Evolutionary conservation across 805 yeast species (phyloP).

Genomic region (Candida pini): DNA sequence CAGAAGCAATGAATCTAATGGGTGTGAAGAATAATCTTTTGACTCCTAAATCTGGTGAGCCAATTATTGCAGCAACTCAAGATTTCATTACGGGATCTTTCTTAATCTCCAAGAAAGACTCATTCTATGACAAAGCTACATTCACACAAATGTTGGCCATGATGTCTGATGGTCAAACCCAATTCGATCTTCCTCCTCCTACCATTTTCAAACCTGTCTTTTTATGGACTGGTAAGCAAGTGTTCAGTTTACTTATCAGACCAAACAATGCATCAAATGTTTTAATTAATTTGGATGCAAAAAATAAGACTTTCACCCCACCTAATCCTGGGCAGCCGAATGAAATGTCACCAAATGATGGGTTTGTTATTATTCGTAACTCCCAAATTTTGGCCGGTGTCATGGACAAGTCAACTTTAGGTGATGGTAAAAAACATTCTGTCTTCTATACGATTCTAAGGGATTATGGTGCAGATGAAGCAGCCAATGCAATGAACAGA

Average conservation of each 20-base stretch:
- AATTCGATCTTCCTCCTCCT: slow-evolving; percentile 94
- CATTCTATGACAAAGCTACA: slow-evolving; percentile 84
- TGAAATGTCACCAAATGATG: slow-evolving; percentile 98
- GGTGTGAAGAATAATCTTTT: slow-evolving; percentile 92
- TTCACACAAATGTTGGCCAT: slow-evolving; percentile 78
- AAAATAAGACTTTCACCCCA: slow-evolving; percentile 81
- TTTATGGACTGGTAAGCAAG: slow-evolving; percentile 97
- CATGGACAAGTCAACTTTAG: slow-evolving; percentile 93
- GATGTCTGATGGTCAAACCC: slow-evolving; percentile 91
- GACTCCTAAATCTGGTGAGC: slow-evolving; percentile 98
- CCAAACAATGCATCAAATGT: slow-evolving; percentile 78
- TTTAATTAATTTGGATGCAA: slow-evolving; percentile 86
- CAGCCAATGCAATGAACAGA: slow-evolving; percentile 94
- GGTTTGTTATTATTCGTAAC: slow-evolving; percentile 85
- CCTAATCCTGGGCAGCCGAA: slow-evolving; percentile 68
- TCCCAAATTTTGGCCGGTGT: slow-evolving; percentile 87
- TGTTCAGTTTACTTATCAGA: slow-evolving; percentile 78
- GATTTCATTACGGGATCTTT: slow-evolving; percentile 98
- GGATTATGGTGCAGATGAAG: slow-evolving; percentile 96
- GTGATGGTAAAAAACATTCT: slow-evolving; percentile 97
- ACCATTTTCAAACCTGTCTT: slow-evolving; percentile 82
- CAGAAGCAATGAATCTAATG: slow-evolving; percentile 98
- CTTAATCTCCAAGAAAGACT: slow-evolving; percentile 86
- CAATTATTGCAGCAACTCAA: slow-evolving; percentile 98
- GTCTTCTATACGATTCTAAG: slow-evolving; percentile 91